Percentiles rank a stretch among this genome's conserved stretches.
Evolutionary conservation across 2,329 filamentous ascomycete species (phyloP).

Genomic region (Fusarium incarnatum): DNA sequence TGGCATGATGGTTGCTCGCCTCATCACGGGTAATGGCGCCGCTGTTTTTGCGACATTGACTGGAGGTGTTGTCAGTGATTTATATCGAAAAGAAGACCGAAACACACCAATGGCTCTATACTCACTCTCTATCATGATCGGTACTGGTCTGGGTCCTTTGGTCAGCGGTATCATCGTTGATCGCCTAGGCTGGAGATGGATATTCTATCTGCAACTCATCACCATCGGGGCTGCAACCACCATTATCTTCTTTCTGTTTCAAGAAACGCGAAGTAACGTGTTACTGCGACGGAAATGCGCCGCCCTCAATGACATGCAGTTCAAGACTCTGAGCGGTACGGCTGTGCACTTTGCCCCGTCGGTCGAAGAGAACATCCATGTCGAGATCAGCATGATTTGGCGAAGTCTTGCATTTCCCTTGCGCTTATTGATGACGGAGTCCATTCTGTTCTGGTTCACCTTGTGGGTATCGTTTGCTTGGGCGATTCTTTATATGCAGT

Average conservation of each 20-base stretch:
- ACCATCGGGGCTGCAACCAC: slow-evolving; percentile 65
- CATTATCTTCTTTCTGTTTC: slow-evolving; percentile 69
- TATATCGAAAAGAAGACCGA: slow-evolving; percentile 71
- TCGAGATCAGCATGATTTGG: slow-evolving; percentile 44
- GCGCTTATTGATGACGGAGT: slow-evolving; percentile 66
- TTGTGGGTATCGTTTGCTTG: slow-evolving; percentile 79
- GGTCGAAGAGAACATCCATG: slow-evolving; percentile 21
- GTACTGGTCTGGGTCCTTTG: slow-evolving; percentile 72
- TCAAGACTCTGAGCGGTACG: background rate
- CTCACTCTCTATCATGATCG: slow-evolving; percentile 69
- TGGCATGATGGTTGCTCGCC: slow-evolving; percentile 71
- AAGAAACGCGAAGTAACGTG: slow-evolving; percentile 76
- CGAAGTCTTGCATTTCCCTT: slow-evolving; percentile 50
- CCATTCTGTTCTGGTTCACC: slow-evolving; percentile 74
- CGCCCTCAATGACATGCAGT: slow-evolving; percentile 63
- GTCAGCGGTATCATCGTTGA: slow-evolving; percentile 69
- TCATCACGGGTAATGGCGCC: slow-evolving; percentile 71
- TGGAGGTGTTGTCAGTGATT: slow-evolving; percentile 74
- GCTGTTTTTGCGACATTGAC: slow-evolving; percentile 61
- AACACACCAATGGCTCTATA: slow-evolving; percentile 78
- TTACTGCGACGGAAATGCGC: slow-evolving; percentile 70
- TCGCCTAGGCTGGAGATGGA: slow-evolving; percentile 71
- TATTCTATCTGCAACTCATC: slow-evolving; percentile 75
- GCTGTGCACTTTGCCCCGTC: slow-evolving; percentile 16
- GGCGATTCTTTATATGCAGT: slow-evolving; percentile 75